phyloP scores from a whole-genome alignment of 2,329 filamentous ascomycete species.

The Ophiostoma australiae region DNA sequence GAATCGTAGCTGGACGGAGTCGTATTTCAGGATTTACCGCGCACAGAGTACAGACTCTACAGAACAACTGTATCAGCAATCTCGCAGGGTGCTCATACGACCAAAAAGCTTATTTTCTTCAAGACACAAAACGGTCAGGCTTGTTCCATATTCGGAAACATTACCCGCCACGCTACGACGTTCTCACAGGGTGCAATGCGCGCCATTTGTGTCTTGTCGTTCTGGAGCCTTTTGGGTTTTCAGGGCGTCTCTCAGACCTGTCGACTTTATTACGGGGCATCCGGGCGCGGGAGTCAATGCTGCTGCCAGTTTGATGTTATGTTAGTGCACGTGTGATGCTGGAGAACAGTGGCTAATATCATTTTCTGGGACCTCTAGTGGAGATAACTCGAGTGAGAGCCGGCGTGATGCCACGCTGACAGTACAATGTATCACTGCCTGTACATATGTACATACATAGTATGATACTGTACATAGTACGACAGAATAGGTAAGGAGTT shows the following conservation, averaged over 20 bases:
- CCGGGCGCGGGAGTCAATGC: neutral
- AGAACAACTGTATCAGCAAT: neutral
- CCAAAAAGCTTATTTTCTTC: slow-evolving; percentile 10
- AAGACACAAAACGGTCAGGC: neutral
- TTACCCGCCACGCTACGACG: slow-evolving; percentile 22
- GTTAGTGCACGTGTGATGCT: neutral
- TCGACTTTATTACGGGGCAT: neutral
- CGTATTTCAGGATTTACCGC: neutral
- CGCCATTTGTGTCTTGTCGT: neutral
- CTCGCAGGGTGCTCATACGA: slow-evolving; percentile 2
- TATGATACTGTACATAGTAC: too few species aligned
- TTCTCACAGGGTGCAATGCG: neutral
- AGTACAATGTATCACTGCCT: neutral
- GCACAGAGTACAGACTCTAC: neutral
- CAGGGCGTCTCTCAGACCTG: neutral
- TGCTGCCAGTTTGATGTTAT: neutral
- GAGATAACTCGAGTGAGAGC: neutral
- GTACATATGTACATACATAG: neutral
- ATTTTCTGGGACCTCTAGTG: neutral
- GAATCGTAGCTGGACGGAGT: neutral
- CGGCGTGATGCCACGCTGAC: neutral
- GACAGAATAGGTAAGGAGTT: neutral
- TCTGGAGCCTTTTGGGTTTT: neutral
- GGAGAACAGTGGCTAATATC: neutral
- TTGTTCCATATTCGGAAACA: slow-evolving; percentile 26